phyloP scores from a whole-genome alignment of 208 protist species.

The Acanthamoeba royreba region DNA sequence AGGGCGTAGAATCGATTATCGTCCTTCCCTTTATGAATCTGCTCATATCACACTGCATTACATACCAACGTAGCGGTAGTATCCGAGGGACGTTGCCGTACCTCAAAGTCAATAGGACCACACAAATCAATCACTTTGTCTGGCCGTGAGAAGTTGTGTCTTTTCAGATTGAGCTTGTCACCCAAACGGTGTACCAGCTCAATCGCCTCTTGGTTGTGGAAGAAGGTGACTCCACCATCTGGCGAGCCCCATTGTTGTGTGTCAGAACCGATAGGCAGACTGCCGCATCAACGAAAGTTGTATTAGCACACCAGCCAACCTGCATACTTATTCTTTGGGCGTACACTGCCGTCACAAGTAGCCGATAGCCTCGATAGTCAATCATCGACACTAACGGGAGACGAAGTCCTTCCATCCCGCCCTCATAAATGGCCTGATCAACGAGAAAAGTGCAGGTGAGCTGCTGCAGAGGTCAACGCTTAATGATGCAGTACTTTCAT shows the following conservation, averaged over 20 bases:
- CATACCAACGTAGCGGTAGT: not conserved
- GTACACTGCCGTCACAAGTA: not conserved
- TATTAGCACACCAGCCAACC: not conserved
- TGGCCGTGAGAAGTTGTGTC: not conserved
- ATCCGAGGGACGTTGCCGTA: not conserved
- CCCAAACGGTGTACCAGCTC: not conserved
- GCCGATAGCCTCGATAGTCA: conserved; percentile 37
- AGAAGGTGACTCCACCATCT: conserved; percentile 5
- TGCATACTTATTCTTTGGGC: not conserved
- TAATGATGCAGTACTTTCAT: not conserved
- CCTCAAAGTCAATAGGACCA: conserved; percentile 27
- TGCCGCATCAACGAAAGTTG: not conserved
- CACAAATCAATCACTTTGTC: not conserved
- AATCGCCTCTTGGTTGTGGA: not conserved
- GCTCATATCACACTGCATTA: not conserved
- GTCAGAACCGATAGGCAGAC: not conserved
- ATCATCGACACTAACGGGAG: conserved; percentile 15
- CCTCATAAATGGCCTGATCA: conserved; percentile 7
- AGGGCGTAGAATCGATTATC: not conserved
- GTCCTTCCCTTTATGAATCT: conserved; percentile 33
- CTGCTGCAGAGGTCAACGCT: not conserved
- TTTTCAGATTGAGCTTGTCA: not conserved
- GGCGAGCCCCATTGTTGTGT: conserved; percentile 13
- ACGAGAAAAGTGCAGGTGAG: not conserved
- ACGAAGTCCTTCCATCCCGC: not conserved